Evolutionary conservation across 257 asterid species (phyloP).

Genomic region (Coffea canephora): DNA sequence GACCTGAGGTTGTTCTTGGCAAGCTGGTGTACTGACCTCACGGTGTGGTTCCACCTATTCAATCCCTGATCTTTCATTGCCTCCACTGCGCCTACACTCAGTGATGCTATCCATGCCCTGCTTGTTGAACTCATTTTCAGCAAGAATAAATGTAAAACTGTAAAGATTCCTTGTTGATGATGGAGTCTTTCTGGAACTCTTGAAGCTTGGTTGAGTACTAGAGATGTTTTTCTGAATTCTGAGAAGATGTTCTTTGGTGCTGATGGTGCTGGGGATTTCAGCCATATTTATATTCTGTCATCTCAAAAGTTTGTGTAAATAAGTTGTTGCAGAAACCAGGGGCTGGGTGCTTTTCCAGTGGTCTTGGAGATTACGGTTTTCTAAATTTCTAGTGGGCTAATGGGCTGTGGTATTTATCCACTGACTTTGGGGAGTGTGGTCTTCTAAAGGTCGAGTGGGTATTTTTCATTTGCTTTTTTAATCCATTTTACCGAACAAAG

Average conservation of each 20-base stretch:
- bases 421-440: neutral
- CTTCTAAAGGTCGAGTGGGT: neutral
- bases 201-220: no score
- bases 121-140: slow-evolving; percentile 27
- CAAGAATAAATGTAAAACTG: no score
- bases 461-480: no score
- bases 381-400: no score
- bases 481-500: no score
- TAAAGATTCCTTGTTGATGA: no score
- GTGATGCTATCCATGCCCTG: slow-evolving; percentile 27
- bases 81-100: slow-evolving; percentile 23
- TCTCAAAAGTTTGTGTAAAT: neutral
- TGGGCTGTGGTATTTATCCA: no score
- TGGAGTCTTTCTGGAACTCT: no score
- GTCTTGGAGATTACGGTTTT: neutral
- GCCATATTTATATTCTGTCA: neutral
- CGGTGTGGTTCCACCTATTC: slow-evolving; percentile 22
- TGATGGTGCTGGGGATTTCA: neutral
- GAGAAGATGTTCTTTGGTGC: neutral
- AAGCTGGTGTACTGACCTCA: slow-evolving; percentile 10
- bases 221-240: no score
- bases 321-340: neutral
- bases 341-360: neutral
- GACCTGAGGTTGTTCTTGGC: slow-evolving; percentile 21
- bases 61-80: slow-evolving; percentile 32